Conservation (phyloP, 345 rosid species). For the Aurinia saxatilis region DNA sequence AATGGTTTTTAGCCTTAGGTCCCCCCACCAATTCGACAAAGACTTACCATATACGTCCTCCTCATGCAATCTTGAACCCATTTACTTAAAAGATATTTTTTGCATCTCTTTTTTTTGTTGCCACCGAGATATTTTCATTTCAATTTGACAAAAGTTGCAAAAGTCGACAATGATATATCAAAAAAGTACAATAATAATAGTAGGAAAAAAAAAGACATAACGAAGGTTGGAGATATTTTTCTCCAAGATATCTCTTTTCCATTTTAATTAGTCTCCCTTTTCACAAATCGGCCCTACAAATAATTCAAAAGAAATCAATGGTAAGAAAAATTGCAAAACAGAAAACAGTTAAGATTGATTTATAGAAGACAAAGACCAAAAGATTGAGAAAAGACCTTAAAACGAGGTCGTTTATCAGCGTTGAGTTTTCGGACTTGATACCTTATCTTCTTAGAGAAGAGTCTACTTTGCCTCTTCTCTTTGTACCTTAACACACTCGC, state of each 20-base stretch:
- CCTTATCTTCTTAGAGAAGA: slow-evolving; percentile 79
- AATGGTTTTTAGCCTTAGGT: not conserved
- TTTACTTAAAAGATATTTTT: slow-evolving; percentile 12
- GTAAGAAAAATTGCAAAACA: not conserved
- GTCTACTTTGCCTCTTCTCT: slow-evolving; percentile 61
- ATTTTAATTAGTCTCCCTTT: slow-evolving; percentile 25
- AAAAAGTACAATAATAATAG: not conserved
- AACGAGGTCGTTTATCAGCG: slow-evolving; percentile 74
- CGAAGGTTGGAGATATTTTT: slow-evolving; percentile 16
- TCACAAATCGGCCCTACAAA: slow-evolving; percentile 63
- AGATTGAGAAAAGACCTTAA: slow-evolving; percentile 36
- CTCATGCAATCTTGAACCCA: slow-evolving; percentile 12
- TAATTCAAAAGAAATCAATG: slow-evolving; percentile 18
- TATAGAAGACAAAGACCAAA: not conserved
- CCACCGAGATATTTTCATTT: slow-evolving; percentile 18
- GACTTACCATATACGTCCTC: slow-evolving; percentile 22
- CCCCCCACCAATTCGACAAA: slow-evolving; percentile 11
- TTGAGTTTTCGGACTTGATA: slow-evolving; percentile 74
- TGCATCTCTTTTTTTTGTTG: slow-evolving; percentile 3
- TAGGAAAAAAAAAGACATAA: not conserved
- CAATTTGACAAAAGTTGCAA: slow-evolving; percentile 13
- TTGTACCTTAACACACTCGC: slow-evolving; percentile 74
- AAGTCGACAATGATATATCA: slow-evolving; percentile 14
- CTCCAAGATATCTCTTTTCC: not conserved
- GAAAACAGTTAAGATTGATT: too few relatives aligned